phyloP scores from a whole-genome alignment of 257 asterid species.

The Striga asiatica region DNA sequence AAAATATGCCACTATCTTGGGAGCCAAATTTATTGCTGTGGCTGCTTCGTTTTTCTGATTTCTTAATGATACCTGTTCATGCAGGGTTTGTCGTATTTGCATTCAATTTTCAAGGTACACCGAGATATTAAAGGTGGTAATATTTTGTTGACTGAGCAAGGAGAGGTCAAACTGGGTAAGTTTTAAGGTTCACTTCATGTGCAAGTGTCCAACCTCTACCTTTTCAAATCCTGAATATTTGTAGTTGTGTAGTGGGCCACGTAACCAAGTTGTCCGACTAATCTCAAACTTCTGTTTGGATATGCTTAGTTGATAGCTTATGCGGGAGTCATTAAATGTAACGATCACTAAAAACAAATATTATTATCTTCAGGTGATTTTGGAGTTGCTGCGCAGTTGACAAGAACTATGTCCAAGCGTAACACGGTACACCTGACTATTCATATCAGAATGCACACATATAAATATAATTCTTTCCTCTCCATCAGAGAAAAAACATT shows the following conservation, averaged over 20 bases:
- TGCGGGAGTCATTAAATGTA: not conserved
- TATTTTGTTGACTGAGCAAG: slow-evolving; percentile 88
- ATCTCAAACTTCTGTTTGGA: slow-evolving; percentile 8
- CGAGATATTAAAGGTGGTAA: slow-evolving; percentile 99
- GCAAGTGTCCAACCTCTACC: slow-evolving; percentile 5
- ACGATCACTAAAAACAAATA: slow-evolving; percentile 12
- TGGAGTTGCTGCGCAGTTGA: slow-evolving; percentile 98
- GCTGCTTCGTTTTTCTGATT: slow-evolving; percentile 8
- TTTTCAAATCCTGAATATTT: slow-evolving; percentile 8
- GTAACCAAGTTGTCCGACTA: slow-evolving; percentile 13
- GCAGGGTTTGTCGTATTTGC: slow-evolving; percentile 93
- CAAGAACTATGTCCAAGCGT: slow-evolving; percentile 98
- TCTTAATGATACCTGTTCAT: slow-evolving; percentile 23
- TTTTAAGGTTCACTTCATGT: slow-evolving; percentile 15
- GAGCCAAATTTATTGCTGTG: slow-evolving; percentile 11
- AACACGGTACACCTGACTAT: slow-evolving; percentile 57
- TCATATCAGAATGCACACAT: slow-evolving; percentile 1
- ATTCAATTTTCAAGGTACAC: slow-evolving; percentile 96
- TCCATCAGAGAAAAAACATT: slow-evolving; percentile 1
- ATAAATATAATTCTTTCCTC: slow-evolving; percentile 8
- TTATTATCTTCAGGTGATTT: slow-evolving; percentile 72
- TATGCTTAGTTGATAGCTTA: not conserved
- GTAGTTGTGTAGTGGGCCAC: slow-evolving; percentile 12
- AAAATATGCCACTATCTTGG: not conserved
- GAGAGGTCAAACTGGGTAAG: slow-evolving; percentile 98